Percentiles rank a stretch among this genome's conserved stretches.
These are phyloP conservation scores for Stereum hirsutum DNA, from an alignment of 1,284 basidiomycete genomes.

Conservation along the genomic window DNA sequence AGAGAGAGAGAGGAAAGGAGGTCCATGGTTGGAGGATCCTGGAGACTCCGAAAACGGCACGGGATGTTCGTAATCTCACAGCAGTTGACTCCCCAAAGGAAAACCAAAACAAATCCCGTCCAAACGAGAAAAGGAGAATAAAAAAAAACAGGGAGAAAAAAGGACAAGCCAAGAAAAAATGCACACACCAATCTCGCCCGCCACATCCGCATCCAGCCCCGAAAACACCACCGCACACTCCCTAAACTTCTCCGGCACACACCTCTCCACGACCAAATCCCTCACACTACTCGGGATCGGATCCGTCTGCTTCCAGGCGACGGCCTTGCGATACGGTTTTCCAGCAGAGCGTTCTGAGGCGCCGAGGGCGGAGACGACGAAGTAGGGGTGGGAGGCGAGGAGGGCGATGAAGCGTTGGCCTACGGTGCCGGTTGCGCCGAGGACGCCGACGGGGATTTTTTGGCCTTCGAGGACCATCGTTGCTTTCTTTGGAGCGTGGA, in stretches of 20 bases:
- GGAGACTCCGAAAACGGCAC: too few relatives aligned
- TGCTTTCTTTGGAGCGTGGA: constrained; percentile 15
- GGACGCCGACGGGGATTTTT: constrained; percentile 79
- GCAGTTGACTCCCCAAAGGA: too few relatives aligned
- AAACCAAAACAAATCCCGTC: too few relatives aligned
- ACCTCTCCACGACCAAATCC: constrained; percentile 72
- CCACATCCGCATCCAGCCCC: constrained; percentile 90
- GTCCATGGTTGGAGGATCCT: too few relatives aligned
- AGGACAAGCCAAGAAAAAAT: not conserved
- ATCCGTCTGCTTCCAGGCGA: constrained; percentile 86
- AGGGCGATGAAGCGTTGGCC: constrained; percentile 93
- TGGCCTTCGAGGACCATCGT: constrained; percentile 5
- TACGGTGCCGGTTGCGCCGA: constrained; percentile 95
- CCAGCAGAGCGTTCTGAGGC: constrained; percentile 88
- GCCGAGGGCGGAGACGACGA: constrained; percentile 80
- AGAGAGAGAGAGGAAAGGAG: too few relatives aligned
- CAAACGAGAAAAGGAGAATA: too few relatives aligned
- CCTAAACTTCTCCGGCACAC: constrained; percentile 69
- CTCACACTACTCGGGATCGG: constrained; percentile 67
- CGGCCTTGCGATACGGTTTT: constrained; percentile 72
- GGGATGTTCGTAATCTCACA: too few relatives aligned
- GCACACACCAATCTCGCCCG: constrained; percentile 85
- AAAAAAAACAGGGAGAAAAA: too few relatives aligned
- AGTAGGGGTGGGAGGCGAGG: constrained; percentile 86
- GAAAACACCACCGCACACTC: constrained; percentile 92